Percentiles rank a stretch among this genome's conserved stretches.
These are phyloP conservation scores for Symmetrospora coprosmae DNA, from an alignment of 768 basidiomycete genomes.

Conservation along the genomic window DNA sequence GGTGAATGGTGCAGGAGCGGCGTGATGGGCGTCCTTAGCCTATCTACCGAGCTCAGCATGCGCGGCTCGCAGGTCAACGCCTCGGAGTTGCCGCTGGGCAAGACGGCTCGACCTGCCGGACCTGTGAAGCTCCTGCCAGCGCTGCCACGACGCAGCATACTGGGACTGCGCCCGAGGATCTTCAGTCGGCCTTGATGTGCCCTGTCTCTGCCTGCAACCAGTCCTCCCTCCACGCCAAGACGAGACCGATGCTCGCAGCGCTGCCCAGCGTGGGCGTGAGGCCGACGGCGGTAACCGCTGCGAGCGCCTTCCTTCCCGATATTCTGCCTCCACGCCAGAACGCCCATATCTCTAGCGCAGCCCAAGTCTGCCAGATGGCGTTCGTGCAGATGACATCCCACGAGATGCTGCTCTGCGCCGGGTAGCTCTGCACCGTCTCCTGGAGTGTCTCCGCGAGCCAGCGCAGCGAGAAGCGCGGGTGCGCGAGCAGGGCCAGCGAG, in stretches of 20 bases:
- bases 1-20: too few relatives aligned
- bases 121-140: too few relatives aligned
- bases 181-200: neutral
- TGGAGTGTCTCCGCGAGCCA: neutral
- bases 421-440: constrained; percentile 21
- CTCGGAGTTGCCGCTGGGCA: too few relatives aligned
- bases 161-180: too few relatives aligned
- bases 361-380: constrained; percentile 16
- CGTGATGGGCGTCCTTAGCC: too few relatives aligned
- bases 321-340: neutral
- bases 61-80: too few relatives aligned
- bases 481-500: neutral
- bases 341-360: neutral
- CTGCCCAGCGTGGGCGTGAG: neutral
- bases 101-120: too few relatives aligned
- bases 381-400: constrained; percentile 28
- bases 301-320: neutral
- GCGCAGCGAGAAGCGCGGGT: neutral
- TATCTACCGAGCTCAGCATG: too few relatives aligned
- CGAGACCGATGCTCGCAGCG: neutral
- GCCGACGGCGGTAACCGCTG: neutral
- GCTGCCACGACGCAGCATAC: too few relatives aligned
- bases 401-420: constrained; percentile 29
- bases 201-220: neutral
- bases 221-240: constrained; percentile 1